These are phyloP conservation scores for Fusarium sulawesiense DNA, from an alignment of 2,329 filamentous ascomycete genomes.

Conservation along the genomic window DNA sequence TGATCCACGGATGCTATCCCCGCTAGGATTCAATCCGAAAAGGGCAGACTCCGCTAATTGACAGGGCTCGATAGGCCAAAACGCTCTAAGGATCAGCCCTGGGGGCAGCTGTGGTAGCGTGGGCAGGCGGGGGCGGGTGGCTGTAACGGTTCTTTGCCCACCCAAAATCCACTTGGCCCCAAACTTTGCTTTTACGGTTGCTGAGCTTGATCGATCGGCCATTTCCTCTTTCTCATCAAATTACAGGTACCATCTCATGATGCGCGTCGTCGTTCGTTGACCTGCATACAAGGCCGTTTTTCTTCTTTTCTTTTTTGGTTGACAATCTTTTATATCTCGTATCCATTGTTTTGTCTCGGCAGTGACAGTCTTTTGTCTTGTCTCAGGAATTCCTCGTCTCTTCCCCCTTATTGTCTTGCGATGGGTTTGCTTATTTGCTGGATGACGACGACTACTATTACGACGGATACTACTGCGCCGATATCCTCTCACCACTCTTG, in stretches of 20 bases:
- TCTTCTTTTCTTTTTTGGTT: constrained; percentile 4
- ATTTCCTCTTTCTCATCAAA: constrained; percentile 28
- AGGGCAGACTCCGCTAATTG: constrained; percentile 1
- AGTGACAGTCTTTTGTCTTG: constrained; percentile 4
- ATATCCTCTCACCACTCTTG: constrained; percentile 33
- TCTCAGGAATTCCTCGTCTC: constrained; percentile 21
- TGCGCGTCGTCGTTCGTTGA: constrained; percentile 27
- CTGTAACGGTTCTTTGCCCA: constrained; percentile 21
- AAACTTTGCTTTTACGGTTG: neutral
- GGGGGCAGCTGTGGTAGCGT: neutral
- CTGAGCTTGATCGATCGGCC: neutral
- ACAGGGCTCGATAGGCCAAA: constrained; percentile 17
- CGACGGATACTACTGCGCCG: constrained; percentile 28
- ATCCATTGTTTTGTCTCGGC: constrained; percentile 18
- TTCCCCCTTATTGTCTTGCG: constrained; percentile 17
- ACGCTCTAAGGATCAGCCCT: constrained; percentile 9
- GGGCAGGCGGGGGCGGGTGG: constrained; percentile 7
- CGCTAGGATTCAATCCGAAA: neutral
- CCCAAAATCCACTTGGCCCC: constrained; percentile 3
- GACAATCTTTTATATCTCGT: constrained; percentile 8
- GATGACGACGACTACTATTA: constrained; percentile 40
- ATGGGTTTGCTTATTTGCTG: constrained; percentile 34
- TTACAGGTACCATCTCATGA: constrained; percentile 16
- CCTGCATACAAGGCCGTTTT: neutral
- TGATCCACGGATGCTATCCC: neutral